Conservation (phyloP, 495 filamentous ascomycete genomes). For the Xylaria scruposa region DNA sequence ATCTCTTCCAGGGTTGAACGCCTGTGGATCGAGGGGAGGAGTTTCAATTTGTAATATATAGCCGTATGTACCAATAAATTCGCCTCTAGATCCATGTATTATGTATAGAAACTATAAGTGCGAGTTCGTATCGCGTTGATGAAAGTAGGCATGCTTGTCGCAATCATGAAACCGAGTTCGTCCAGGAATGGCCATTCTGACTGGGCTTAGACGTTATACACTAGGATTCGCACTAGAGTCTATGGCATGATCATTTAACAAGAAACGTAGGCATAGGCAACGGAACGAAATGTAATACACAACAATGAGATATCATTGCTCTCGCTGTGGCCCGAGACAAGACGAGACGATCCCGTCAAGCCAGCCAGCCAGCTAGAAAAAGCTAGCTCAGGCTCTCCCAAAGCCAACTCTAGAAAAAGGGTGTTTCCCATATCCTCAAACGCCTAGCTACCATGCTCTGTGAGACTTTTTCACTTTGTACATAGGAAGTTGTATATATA, state of each 20-base stretch:
- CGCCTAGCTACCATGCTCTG: constrained; percentile 26
- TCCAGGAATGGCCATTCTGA: too few species aligned
- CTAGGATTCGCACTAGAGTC: too few species aligned
- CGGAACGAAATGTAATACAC: background rate
- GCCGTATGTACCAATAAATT: background rate
- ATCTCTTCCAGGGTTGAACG: constrained; percentile 48
- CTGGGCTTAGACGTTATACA: too few species aligned
- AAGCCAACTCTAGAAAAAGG: constrained; percentile 4
- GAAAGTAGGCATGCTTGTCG: background rate
- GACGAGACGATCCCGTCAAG: constrained; percentile 4
- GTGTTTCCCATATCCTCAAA: constrained; percentile 16
- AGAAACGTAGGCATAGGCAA: too few species aligned
- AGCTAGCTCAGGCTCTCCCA: background rate
- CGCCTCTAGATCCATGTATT: constrained; percentile 1
- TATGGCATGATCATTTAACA: too few species aligned
- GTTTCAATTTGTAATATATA: background rate
- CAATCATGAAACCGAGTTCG: background rate
- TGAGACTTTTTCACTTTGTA: constrained; percentile 26
- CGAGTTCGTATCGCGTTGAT: background rate
- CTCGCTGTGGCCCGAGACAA: constrained; percentile 11
- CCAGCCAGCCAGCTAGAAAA: background rate
- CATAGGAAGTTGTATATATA: constrained; percentile 30
- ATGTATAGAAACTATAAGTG: background rate
- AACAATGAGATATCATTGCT: background rate
- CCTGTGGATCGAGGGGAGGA: background rate